Evolutionary conservation across 225 moss, liverwort and hornwort species (phyloP), one percentile per base, ranked within the genome.

Genomic region (Physcomitrellopsis africana): DNA sequence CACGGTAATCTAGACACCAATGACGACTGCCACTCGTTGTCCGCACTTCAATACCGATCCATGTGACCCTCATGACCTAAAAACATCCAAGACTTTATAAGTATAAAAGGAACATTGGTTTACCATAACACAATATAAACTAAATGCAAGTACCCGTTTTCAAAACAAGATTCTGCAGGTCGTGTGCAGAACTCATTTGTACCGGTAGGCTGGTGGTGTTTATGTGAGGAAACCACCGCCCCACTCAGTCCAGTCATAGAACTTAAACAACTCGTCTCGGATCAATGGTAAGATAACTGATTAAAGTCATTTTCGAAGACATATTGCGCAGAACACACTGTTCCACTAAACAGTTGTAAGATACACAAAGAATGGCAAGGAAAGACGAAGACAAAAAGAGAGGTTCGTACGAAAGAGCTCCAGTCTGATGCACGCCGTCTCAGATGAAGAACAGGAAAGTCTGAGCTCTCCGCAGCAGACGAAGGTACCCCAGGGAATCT

Each of bases 1-100:
- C 93, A 26, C 91, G 83, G 51, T 91, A 94, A 76, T 94, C 91
- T 65, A 94, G 74, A 67, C 87, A 94, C 93, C 93, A 94, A 84
- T 94, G 93, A 73, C 91, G 86, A 64, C 79, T 80, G 51, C 89
- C 87, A 83, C 84, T 89, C 3, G 84, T 62, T 8, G 88, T 86
- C 37, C 91, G 87, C 16, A 94, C 88, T 78, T 94, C 93, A 63
- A 94, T 84, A 55, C 93, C 91, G 69, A 85, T 82, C n/a, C 86
- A 74, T 44, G 89, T 89, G 58, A 94, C 82, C 62, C 81, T 88
- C 81, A 93, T 74, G 16, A 76, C 86, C 92, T 93, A 81, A 58
- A 63, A 55, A 58, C 67, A 63, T 52, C 67, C 66, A 74, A 18
- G 8, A 37, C n/a, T 57, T 24, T 8, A 44, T 67, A 8, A 72